Base-by-base conservation (phyloP, 2,329 filamentous ascomycete species). In the Exserohilum turcica region DNA sequence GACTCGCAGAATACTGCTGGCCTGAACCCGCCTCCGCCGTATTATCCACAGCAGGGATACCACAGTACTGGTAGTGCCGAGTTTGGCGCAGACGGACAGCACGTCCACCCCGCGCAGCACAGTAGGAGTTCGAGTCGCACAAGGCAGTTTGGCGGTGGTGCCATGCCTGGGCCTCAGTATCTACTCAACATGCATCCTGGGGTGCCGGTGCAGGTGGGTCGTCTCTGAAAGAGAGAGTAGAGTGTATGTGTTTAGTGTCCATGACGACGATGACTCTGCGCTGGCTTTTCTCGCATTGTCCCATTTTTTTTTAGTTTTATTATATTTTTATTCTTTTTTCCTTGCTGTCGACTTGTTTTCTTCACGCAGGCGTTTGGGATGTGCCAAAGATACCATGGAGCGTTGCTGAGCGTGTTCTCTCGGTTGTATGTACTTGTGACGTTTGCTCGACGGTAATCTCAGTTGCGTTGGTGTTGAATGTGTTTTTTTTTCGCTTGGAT, bases 121-220 rank as follows among this genome's bases (percentile, higher is more conserved):
- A 37, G 60, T 37, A 54, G 43, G 32, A 48, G 18, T 24, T 29
- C 28, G 18, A 32, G 38, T 18, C 31, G 45, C 7, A 18, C 29
- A 18, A 21, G 15, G n/a, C 40, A 44, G 13, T 71, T 64, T 59
- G 70, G 70, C 0, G 68, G 69, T 13, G 71, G 71, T 1, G 59
- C 70, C 10, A 73, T 74, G 70, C 71, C 71, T 0, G 71, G 71
- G 1, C 71, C 71, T 38, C 68, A 74, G 59, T 74, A 74, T 58
- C 21, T 74, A 57, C 37, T 74, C 44, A 74, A 74, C 56, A 74
- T 74, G 71, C 71, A 74, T 64, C 71, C 71, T 0, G 71, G 71
- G 2, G 71, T 74, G 37, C 71, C 71, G 36, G 71, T 74, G 52
- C 61, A 70, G 53, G 56, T 59, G 43, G 54, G 36, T 44, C 37